Evolutionary conservation across 768 basidiomycete genomes (phyloP).

Genomic region (Hericium alpestre): DNA sequence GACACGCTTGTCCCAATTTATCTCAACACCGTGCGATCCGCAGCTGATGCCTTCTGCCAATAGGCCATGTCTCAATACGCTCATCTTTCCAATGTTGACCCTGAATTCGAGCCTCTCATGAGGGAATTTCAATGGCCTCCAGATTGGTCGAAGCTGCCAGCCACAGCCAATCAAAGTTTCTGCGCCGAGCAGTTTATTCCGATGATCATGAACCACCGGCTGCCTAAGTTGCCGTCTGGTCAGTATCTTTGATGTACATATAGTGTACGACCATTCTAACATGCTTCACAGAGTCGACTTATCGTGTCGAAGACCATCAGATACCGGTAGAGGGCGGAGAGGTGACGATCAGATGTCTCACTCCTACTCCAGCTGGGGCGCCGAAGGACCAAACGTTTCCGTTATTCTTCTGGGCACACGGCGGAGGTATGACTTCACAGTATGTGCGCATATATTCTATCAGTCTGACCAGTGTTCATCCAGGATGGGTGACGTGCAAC

Average conservation of each 20-base stretch:
- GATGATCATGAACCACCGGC: background rate
- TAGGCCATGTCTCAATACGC: constrained; percentile 2
- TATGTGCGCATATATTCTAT: background rate
- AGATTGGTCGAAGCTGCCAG: background rate
- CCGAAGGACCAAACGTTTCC: background rate
- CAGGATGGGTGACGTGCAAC: constrained; percentile 11
- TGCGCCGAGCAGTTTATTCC: background rate
- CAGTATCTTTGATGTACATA: background rate
- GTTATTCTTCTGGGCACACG: background rate
- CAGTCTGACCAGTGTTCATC: background rate
- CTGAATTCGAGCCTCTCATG: background rate
- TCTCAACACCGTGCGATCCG: too few species aligned
- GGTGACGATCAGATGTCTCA: background rate
- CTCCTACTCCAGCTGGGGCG: background rate
- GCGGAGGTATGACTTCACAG: background rate
- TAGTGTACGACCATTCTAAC: background rate
- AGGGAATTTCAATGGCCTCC: background rate
- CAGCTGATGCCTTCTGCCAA: too few species aligned
- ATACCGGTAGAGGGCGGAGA: constrained; percentile 3
- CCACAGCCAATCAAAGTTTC: background rate
- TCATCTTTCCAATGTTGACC: background rate
- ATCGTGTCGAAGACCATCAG: constrained; percentile 1
- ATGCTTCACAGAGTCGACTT: background rate
- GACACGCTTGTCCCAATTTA: too few species aligned
- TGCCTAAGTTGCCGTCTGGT: background rate